These are phyloP conservation scores for Nowakowskiella sp. DNA, from an alignment of 192 early-diverging fungal species.

Conservation along the genomic window DNA sequence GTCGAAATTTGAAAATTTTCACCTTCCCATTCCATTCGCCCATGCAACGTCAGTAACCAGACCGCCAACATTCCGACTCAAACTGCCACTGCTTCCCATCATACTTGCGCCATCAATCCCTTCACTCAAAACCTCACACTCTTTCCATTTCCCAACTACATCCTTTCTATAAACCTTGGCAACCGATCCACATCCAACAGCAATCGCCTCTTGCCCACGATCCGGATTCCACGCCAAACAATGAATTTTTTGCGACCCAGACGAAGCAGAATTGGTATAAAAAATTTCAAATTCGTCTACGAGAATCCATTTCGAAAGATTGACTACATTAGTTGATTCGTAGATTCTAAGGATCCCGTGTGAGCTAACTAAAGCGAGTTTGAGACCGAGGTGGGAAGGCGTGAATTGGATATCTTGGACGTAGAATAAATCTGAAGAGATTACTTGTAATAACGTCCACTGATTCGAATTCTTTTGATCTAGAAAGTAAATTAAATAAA, in stretches of 20 bases:
- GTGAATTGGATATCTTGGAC: constrained; percentile 89
- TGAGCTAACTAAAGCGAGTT: constrained; percentile 46
- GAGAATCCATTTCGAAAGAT: constrained; percentile 68
- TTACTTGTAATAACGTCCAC: no score
- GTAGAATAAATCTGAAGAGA: neutral
- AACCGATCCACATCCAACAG: neutral
- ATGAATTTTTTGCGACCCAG: constrained; percentile 86
- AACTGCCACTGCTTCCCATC: no score
- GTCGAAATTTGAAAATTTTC: neutral
- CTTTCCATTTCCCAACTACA: constrained; percentile 50
- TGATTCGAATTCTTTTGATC: no score
- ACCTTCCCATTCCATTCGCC: constrained; percentile 44
- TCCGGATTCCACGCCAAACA: constrained; percentile 77
- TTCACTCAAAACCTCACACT: constrained; percentile 45
- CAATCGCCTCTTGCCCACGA: constrained; percentile 52
- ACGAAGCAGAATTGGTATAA: constrained; percentile 60
- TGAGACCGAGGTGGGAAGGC: constrained; percentile 70
- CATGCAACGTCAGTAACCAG: constrained; percentile 59
- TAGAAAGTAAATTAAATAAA: no score
- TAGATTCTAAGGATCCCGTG: constrained; percentile 80
- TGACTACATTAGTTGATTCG: constrained; percentile 72
- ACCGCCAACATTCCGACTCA: constrained; percentile 55
- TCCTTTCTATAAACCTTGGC: constrained; percentile 23
- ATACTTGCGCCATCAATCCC: no score
- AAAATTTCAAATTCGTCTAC: constrained; percentile 23